Evolutionary conservation across 176 grass and related monocot genomes (phyloP), one percentile per base, ranked within the genome.

Genomic region (Aegilops bicornis): DNA sequence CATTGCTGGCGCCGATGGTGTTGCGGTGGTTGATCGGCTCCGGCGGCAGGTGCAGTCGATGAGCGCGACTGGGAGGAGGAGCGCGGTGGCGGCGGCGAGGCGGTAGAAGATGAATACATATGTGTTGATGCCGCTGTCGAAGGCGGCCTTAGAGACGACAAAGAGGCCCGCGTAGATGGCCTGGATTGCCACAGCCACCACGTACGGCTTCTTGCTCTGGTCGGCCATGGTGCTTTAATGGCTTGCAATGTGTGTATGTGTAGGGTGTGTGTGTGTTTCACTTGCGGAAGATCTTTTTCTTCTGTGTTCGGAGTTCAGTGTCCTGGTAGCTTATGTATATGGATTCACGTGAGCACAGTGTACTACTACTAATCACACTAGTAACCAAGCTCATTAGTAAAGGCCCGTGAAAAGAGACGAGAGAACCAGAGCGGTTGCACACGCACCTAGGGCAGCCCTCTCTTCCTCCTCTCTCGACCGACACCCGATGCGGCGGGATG

Each of bases 91-190:
- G 19, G 65, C 45, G 0, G 85, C 78, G 72, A 92, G 92, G 4
- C 92, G 87, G 64, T 94, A 94, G 89, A 94, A 88, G 66, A 92
- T 65, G 73, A 91, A 45, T 3, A 45, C 10, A 1, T 45, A 12
- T 10, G 42, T 45, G 42, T 45, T 45, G 42, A 12, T 1, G 22
- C 87, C 89, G 1, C 64, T 39, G 61, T 92, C 84, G 33, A 94
- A 90, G 3, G 89, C 89, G 0, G 89, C 87, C 71, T 92, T 94
- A 2, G 87, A 87, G 54, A 91, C 20, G 14, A 92, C 78, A 8
- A 83, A 94, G 68, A 91, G 50, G 8, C 89, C 89, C 9, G 89
- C 68, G 69, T 88, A 94, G 43, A 85, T 88, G 30, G 70, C 1
- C 62, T 92, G 93, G 70, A 92, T 84, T 8, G 91, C 66, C 45